Conservation (phyloP, 306 rosid genomes). For the Acacia confusa region DNA sequence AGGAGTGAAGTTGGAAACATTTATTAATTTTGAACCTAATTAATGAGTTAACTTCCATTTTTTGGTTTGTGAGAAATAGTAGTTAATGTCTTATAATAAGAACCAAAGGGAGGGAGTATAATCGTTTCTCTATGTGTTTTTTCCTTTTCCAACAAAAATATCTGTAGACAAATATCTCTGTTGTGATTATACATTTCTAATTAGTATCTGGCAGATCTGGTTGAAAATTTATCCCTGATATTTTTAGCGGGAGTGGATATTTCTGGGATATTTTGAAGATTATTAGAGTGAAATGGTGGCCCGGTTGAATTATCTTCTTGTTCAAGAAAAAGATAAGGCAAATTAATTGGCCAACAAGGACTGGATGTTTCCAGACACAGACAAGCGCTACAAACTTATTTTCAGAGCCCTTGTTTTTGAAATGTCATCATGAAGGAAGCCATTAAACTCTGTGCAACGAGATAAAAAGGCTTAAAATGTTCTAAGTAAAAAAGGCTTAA, state of each 20-base stretch:
- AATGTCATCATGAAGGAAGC: slow-evolving; percentile 30
- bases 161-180: background rate
- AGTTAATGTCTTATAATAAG: no score
- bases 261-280: background rate
- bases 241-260: background rate
- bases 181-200: background rate
- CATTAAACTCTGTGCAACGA: background rate
- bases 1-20: no score
- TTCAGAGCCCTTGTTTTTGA: slow-evolving; percentile 23
- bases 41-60: no score
- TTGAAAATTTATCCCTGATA: background rate
- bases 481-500: background rate
- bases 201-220: background rate
- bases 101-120: no score
- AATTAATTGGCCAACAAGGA: slow-evolving; percentile 22
- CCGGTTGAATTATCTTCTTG: background rate
- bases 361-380: background rate
- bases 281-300: background rate
- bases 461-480: background rate
- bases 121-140: no score
- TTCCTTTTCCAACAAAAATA: background rate
- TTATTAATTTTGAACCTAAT: no score
- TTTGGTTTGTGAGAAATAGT: no score
- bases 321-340: background rate
- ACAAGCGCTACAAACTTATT: slow-evolving; percentile 8